phyloP scores from a whole-genome alignment of 805 yeast genomes.

The Kuraishia cidri region DNA sequence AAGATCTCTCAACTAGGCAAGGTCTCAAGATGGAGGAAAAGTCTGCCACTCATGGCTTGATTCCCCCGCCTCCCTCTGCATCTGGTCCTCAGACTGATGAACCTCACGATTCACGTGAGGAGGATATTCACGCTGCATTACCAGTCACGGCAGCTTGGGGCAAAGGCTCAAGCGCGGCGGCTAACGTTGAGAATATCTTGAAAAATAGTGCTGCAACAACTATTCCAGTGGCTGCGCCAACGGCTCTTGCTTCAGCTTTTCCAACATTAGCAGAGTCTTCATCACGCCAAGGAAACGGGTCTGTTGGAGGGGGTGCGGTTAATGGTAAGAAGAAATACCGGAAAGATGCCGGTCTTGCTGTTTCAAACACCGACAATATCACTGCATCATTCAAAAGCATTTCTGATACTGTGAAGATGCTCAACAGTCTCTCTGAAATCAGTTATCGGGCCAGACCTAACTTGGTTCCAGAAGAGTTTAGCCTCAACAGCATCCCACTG shows the following conservation, averaged over 20 bases:
- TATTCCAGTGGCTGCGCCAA: too few relatives aligned
- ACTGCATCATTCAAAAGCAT: too few relatives aligned
- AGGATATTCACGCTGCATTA: slow-evolving; percentile 24
- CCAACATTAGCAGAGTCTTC: slow-evolving; percentile 42
- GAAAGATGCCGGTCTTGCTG: too few relatives aligned
- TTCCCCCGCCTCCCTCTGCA: slow-evolving; percentile 17
- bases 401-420: slow-evolving; percentile 14
- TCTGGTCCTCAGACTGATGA: slow-evolving; percentile 9
- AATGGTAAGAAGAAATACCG: too few relatives aligned
- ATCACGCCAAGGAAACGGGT: slow-evolving; percentile 14
- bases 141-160: slow-evolving; percentile 76
- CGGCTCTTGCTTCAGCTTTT: slow-evolving; percentile 44
- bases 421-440: slow-evolving; percentile 13
- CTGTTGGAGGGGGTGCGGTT: too few relatives aligned
- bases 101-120: slow-evolving; percentile 6
- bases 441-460: slow-evolving; percentile 16
- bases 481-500: slow-evolving; percentile 5
- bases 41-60: slow-evolving; percentile 23
- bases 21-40: slow-evolving; percentile 42
- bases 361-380: too few relatives aligned
- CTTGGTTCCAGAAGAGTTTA: slow-evolving; percentile 1
- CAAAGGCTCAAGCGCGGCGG: slow-evolving; percentile 10
- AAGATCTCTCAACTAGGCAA: slow-evolving; percentile 73
- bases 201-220: too few relatives aligned
- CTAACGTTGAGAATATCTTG: too few relatives aligned